Conservation (phyloP, 208 protist species). For the Endotrypanum monterogeii region DNA sequence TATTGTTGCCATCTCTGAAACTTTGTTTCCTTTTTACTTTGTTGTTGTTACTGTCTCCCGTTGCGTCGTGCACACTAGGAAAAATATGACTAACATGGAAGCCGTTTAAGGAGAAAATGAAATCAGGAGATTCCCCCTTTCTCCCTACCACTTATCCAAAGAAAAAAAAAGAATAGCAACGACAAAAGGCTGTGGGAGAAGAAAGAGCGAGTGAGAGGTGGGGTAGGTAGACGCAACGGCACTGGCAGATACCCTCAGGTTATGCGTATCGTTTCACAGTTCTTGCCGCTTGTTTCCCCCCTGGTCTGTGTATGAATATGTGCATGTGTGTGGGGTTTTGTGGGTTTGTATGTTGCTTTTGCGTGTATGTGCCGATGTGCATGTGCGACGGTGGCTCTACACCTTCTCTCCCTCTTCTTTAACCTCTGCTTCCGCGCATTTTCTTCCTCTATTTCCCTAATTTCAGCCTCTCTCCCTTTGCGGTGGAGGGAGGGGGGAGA, state of each 20-base stretch:
- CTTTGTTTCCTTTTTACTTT: conserved; percentile 4
- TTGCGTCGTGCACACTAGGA: neutral
- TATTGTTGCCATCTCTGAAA: neutral
- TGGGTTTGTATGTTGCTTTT: neutral
- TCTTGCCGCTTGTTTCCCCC: neutral
- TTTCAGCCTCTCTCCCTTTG: neutral
- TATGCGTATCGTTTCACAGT: neutral
- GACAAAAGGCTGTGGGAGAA: too few species aligned
- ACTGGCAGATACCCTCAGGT: neutral
- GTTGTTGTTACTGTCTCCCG: neutral
- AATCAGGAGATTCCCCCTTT: neutral
- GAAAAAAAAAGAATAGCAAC: neutral
- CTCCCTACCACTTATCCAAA: too few species aligned
- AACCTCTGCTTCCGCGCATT: conserved; percentile 1
- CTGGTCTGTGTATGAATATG: conserved; percentile 3
- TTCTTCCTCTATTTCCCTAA: neutral
- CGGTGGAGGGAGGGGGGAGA: neutral
- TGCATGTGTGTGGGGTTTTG: neutral
- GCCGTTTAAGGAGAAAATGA: neutral
- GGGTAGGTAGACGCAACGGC: neutral
- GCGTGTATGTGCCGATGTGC: neutral
- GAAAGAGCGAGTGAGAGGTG: neutral
- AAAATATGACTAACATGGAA: neutral
- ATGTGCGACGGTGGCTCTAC: neutral
- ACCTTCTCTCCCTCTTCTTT: neutral